phyloP scores from a whole-genome alignment of 129 eudicot genomes.

The Pittosporum tobira region DNA sequence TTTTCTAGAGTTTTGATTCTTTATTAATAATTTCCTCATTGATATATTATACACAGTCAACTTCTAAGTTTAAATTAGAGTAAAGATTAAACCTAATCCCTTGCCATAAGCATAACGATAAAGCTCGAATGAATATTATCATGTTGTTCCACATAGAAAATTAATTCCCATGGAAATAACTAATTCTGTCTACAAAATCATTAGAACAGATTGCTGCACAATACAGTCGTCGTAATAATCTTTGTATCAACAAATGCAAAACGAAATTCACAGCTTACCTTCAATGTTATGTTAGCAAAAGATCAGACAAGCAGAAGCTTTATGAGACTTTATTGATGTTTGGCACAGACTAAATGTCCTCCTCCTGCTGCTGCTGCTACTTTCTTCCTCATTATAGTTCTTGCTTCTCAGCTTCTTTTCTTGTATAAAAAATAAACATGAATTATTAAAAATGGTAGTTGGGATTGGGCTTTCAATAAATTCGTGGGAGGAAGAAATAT shows the following conservation, averaged over 20 bases:
- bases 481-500: conserved; percentile 20
- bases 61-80: too few species aligned
- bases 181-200: too few species aligned
- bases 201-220: not conserved
- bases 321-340: not conserved
- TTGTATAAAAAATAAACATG: not conserved
- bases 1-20: too few species aligned
- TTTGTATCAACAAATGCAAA: too few species aligned
- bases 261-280: conserved; percentile 3
- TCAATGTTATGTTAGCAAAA: not conserved
- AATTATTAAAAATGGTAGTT: conserved; percentile 17
- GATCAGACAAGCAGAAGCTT: conserved; percentile 3
- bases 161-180: too few species aligned
- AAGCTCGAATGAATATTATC: too few species aligned
- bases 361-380: not conserved
- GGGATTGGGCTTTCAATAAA: conserved; percentile 18
- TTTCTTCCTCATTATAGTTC: not conserved
- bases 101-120: too few species aligned
- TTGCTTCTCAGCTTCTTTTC: not conserved
- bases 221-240: not conserved
- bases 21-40: too few species aligned
- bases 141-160: too few species aligned
- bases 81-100: too few species aligned
- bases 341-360: not conserved
- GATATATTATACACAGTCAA: too few species aligned